A percentile compares a stretch with the other conserved stretches of the same genome.
Conservation (phyloP, 805 yeast genomes). For the Wickerhamomyces hampshirensis region DNA sequence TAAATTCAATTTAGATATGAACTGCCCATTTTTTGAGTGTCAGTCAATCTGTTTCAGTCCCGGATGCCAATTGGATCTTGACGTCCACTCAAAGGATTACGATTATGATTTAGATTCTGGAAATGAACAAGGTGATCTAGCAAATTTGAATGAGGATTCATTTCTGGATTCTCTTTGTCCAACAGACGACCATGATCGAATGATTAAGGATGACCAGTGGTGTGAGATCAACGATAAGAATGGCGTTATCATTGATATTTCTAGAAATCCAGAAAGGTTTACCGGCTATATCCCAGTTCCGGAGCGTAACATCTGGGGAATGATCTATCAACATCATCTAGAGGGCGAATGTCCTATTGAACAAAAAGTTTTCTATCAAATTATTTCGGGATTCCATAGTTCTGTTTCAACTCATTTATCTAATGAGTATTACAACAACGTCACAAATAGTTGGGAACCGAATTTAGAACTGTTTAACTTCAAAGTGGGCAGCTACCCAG, state of each 20-base stretch:
- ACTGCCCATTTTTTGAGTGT: constrained; percentile 82
- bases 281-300: constrained; percentile 96
- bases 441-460: constrained; percentile 80
- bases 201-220: constrained; percentile 50
- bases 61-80: constrained; percentile 26
- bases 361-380: constrained; percentile 80
- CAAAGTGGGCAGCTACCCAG: constrained; percentile 85
- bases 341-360: constrained; percentile 66
- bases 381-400: constrained; percentile 92
- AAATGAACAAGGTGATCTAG: constrained; percentile 39
- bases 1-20: constrained; percentile 73
- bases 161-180: constrained; percentile 36
- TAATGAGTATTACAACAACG: constrained; percentile 69
- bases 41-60: constrained; percentile 32
- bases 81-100: constrained; percentile 24
- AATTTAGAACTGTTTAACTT: constrained; percentile 77
- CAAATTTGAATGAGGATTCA: constrained; percentile 30
- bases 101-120: constrained; percentile 23
- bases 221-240: constrained; percentile 65
- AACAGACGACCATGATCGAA: constrained; percentile 21
- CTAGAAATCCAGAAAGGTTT: constrained; percentile 90
- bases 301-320: constrained; percentile 87
- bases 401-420: constrained; percentile 91
- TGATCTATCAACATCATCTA: constrained; percentile 74
- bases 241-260: constrained; percentile 79